Base-by-base conservation (phyloP, 2,329 filamentous ascomycete genomes). In the Neocatenulostroma microsporum region DNA sequence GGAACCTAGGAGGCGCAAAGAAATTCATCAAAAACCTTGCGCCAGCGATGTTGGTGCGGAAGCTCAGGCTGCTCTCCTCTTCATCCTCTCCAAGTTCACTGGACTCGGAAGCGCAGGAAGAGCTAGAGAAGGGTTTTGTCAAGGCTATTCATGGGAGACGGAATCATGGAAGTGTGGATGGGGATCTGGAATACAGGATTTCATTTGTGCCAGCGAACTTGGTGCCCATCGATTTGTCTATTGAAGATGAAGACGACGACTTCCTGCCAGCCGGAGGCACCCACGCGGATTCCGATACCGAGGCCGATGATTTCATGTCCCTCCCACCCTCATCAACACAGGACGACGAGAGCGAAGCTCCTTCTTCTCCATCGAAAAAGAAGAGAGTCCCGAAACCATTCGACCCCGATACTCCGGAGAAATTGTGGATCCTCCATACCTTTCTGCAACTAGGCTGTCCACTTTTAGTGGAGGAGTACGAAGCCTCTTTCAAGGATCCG, bases 1-100 rank as follows among this genome's bases (percentile, higher is more conserved):
- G 73, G 4, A 82, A 79, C 49, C 74, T 79, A 19, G 72, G 73
- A 34, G 89, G 88, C 1, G 87, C 88, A 12, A 75, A 82, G 53
- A 94, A 94, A 54, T 84, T 94, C 42, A 79, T 94, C 19, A 76
- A 81, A 11, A 81, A 84, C 19, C 65, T 96, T 9, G 82, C 86
- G 0, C 84, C 86, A 9, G 78, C 81, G 6, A 63, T 96, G 1
- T 66, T 96, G 3, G 69, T 78, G 11, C 75, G 73, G 42, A 78
- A 73, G 42, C 67, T 71, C 21, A 58, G 66, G 11, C 41, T 68
- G 42, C 53, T n/a, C n/a, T n/a, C n/a, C n/a, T n/a, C n/a, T n/a
- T n/a, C n/a, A n/a, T n/a, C n/a, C n/a, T n/a, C n/a, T n/a, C n/a
- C n/a, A n/a, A n/a, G n/a, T n/a, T n/a, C n/a, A 5, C 21, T 37